Percentiles rank a stretch among this genome's conserved stretches.
Conservation (phyloP, 2,329 filamentous ascomycete genomes). For the Sporothrix brunneoviolacea region DNA sequence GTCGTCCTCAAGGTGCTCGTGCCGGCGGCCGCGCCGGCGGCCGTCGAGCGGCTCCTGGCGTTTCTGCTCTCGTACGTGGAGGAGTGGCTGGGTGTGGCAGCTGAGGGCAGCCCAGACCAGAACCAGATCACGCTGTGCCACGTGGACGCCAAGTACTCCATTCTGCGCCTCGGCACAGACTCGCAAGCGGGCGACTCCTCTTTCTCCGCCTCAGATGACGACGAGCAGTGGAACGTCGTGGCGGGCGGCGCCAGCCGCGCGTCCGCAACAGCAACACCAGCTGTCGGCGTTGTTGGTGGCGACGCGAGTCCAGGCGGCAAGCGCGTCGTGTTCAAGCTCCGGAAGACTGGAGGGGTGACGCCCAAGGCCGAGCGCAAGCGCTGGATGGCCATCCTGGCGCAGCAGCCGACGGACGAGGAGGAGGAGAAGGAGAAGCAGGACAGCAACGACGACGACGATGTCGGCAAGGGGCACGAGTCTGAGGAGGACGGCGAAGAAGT, state of each 20-base stretch:
- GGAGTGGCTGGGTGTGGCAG: background rate
- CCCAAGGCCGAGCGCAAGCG: slow-evolving; percentile 1
- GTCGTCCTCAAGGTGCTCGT: background rate
- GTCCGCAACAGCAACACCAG: background rate
- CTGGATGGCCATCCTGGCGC: slow-evolving; percentile 10
- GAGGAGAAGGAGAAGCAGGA: background rate
- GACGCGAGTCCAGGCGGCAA: background rate
- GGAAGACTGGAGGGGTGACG: background rate
- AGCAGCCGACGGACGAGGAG: slow-evolving; percentile 3
- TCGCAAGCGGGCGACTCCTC: background rate
- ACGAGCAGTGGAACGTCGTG: slow-evolving; percentile 8
- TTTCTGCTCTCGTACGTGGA: slow-evolving; percentile 9
- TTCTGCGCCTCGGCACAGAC: background rate
- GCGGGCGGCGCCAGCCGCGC: background rate
- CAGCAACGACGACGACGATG: background rate
- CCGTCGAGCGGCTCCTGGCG: background rate
- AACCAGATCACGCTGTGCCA: background rate
- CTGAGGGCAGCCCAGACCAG: background rate
- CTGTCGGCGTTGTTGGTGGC: background rate
- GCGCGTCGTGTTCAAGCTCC: background rate
- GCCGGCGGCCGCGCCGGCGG: background rate
- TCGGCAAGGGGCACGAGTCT: background rate
- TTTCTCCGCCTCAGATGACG: background rate
- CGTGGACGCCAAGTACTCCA: background rate
- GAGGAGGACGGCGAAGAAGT: background rate